A percentile compares a stretch with the other conserved stretches of the same genome.
Conservation (phyloP, 345 rosid species). For the Acer saccharum region DNA sequence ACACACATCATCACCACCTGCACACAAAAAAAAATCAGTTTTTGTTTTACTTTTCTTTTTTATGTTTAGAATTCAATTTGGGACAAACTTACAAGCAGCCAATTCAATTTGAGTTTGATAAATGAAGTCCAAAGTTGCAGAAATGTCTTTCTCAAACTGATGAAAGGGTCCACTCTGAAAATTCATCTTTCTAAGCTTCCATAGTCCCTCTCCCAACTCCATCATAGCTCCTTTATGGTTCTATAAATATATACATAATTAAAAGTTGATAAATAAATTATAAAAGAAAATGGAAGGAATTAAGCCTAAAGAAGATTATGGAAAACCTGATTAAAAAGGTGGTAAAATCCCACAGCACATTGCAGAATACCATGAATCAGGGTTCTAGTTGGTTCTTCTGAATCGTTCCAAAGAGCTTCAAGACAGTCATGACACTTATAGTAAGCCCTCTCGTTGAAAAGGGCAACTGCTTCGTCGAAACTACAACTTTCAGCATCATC, state of each 20-base stretch:
- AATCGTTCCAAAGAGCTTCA: slow-evolving; percentile 71
- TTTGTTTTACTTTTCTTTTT: no score
- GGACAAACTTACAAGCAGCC: slow-evolving; percentile 69
- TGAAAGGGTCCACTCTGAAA: slow-evolving; percentile 68
- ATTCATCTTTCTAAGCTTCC: slow-evolving; percentile 85
- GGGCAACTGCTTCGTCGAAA: slow-evolving; percentile 61
- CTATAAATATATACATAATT: slow-evolving; percentile 22
- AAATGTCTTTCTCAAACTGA: slow-evolving; percentile 68
- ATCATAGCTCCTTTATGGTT: slow-evolving; percentile 96
- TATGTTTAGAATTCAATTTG: no score
- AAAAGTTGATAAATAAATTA: no score
- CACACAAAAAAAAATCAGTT: no score
- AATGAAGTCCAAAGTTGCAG: slow-evolving; percentile 73
- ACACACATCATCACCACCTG: slow-evolving; percentile 59
- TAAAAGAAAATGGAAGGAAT: neutral
- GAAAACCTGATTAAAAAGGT: slow-evolving; percentile 78
- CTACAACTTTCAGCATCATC: slow-evolving; percentile 28
- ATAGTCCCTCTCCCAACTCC: slow-evolving; percentile 89
- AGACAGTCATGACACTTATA: slow-evolving; percentile 81
- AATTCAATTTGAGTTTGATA: slow-evolving; percentile 84
- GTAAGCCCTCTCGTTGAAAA: slow-evolving; percentile 73
- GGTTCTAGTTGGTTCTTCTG: slow-evolving; percentile 76
- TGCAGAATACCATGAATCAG: slow-evolving; percentile 81
- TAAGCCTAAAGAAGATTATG: neutral
- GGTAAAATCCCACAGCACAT: slow-evolving; percentile 88